phyloP scores from a whole-genome alignment of 768 basidiomycete genomes.

The Tephrocybe sp. region DNA sequence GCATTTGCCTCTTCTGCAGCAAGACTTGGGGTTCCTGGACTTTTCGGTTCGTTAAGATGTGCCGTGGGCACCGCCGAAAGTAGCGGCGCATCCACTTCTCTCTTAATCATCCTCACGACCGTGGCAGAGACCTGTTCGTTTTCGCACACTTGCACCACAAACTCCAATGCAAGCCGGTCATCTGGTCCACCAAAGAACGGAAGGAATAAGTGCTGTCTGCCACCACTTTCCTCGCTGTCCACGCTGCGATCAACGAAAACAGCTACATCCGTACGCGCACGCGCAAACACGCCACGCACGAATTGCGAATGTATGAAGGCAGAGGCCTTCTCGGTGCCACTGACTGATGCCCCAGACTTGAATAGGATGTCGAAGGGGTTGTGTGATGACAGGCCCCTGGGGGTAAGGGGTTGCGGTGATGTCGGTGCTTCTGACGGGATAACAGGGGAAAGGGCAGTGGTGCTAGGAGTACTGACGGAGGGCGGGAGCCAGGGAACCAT shows the following conservation, averaged over 20 bases:
- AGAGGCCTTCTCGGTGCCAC: conserved; percentile 36
- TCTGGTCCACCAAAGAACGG: conserved; percentile 96
- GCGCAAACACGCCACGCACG: conserved; percentile 76
- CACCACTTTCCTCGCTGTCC: conserved; percentile 21
- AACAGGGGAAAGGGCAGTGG: neutral
- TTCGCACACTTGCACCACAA: conserved; percentile 82
- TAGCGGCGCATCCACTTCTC: conserved; percentile 28
- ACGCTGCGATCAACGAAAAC: conserved; percentile 75
- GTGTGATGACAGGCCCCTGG: conserved; percentile 22
- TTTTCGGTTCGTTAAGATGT: conserved; percentile 26
- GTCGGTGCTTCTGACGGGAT: neutral
- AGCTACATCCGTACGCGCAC: conserved; percentile 73
- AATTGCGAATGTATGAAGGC: conserved; percentile 77
- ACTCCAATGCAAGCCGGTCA: conserved; percentile 82
- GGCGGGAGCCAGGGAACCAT: conserved; percentile 80
- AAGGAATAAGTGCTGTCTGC: conserved; percentile 69
- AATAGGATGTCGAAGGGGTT: conserved; percentile 80
- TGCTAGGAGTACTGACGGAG: conserved; percentile 13
- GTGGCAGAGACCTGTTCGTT: conserved; percentile 71
- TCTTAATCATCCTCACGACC: conserved; percentile 64
- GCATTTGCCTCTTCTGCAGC: conserved; percentile 35
- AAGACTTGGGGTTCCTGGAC: conserved; percentile 6
- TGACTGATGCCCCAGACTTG: conserved; percentile 21
- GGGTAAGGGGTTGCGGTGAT: conserved; percentile 13
- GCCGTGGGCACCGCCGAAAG: conserved; percentile 25